A percentile compares a stretch with the other conserved stretches of the same genome.
phyloP scores from a whole-genome alignment of 805 yeast species.

The Wickerhamiella dianesei region DNA sequence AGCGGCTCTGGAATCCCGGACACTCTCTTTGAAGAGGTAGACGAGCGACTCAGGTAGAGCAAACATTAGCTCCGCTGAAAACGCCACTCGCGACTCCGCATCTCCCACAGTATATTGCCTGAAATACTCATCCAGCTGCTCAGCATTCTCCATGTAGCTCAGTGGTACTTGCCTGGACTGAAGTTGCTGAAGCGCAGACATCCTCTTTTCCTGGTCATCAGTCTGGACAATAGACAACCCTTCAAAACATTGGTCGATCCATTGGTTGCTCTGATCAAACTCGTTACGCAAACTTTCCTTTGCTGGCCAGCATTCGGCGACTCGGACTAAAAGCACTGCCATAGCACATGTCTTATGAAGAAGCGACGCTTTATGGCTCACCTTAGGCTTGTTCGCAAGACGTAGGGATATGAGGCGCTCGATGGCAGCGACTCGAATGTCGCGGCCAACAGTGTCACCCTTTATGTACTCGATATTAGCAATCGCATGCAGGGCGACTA shows the following conservation, averaged over 20 bases:
- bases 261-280: background rate
- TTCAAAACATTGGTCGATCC: background rate
- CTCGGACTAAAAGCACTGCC: background rate
- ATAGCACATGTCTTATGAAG: background rate
- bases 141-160: background rate
- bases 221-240: conserved; percentile 1
- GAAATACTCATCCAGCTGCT: background rate
- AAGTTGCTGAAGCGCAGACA: background rate
- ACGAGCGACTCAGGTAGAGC: background rate
- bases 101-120: background rate
- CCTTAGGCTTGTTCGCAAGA: background rate
- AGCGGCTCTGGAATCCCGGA: background rate
- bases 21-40: background rate
- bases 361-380: background rate
- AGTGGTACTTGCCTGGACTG: background rate
- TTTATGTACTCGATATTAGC: background rate
- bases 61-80: conserved; percentile 1
- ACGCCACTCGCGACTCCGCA: background rate
- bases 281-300: background rate
- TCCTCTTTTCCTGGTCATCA: background rate
- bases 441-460: background rate
- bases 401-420: background rate
- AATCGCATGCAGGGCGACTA: background rate
- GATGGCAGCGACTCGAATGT: background rate
- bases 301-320: background rate